Base-by-base conservation (phyloP, 345 rosid genomes). In the Rhizophora mangle region DNA sequence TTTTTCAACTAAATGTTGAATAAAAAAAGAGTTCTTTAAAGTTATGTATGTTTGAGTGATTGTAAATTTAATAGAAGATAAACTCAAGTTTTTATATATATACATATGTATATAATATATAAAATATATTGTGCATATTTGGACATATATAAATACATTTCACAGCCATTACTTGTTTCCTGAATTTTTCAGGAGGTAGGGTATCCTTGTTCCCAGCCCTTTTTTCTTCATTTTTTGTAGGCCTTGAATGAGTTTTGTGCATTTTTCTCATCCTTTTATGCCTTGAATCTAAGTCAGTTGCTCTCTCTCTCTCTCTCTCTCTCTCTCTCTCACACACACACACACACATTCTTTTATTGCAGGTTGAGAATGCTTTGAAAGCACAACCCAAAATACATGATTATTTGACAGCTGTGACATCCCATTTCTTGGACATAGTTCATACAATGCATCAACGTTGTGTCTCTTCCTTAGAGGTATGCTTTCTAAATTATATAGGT, bases 371-470 rank as follows among this genome's bases (percentile, higher is more conserved):
- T 86, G 93, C 96, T 75, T 63, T 95, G 79, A 85, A 73, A 76
- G 86, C 86, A 57, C 99, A 88, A 75, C 82, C 84, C 13, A 68
- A 80, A 68, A 79, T 87, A 68, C 84, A 73, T 80, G 85, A 85
- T 67, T 76, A 81, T 74, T 74, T 95, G 76, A 74, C 80, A 63
- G 73, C 81, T 64, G 78, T 86, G 70, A 19, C 84, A 68, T 83
- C 89, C 68, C 96, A 86, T 73, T 88, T 89, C 82, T 76, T 95
- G 82, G 83, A 83, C 65, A 87, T 95, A 43, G 72, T 95, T 71
- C 87, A 85, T 77, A 95, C 96, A 68, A 92, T 92, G 99, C 81
- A 87, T 77, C 82, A 80, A 49, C 93, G 96, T 27, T 92, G 96
- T 83, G 80, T 81, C 70, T 62, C 91, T 74, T 87, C 95, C 36